phyloP scores from a whole-genome alignment of 1,139 yeast genomes.

The Tardiomyces digboiensis region DNA sequence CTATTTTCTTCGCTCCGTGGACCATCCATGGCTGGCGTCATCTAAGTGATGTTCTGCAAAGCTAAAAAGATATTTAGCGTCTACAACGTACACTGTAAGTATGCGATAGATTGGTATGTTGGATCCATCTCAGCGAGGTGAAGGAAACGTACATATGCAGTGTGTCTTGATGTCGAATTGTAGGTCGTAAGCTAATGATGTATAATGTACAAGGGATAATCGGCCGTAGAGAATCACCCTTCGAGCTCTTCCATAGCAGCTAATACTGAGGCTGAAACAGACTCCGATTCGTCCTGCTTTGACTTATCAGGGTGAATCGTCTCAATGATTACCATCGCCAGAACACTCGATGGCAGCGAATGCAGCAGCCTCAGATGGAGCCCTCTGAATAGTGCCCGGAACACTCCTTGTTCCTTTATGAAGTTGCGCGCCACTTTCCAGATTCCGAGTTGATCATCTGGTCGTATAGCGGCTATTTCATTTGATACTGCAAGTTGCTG shows the following conservation, averaged over 20 bases:
- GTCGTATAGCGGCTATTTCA: conserved; percentile 29
- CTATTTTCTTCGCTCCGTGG: conserved; percentile 42
- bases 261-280: not conserved
- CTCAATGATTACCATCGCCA: conserved; percentile 33
- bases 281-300: not conserved
- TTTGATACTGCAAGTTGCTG: conserved; percentile 34
- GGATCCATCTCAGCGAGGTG: too few relatives aligned
- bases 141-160: too few relatives aligned
- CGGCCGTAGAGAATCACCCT: not conserved
- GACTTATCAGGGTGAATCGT: conserved; percentile 27
- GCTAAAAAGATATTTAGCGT: not conserved
- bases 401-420: conserved; percentile 28
- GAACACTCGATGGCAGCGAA: conserved; percentile 31
- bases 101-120: too few relatives aligned
- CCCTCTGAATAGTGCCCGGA: conserved; percentile 29
- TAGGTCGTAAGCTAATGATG: not conserved
- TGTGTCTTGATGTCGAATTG: not conserved
- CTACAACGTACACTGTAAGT: too few relatives aligned
- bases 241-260: not conserved
- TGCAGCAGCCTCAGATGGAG: conserved; percentile 29
- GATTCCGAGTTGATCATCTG: conserved; percentile 30
- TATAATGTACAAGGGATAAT: not conserved
- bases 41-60: conserved; percentile 1
- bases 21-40: conserved; percentile 15
- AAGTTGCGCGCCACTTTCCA: conserved; percentile 26